Percentiles rank a stretch among this genome's conserved stretches.
phyloP scores from a whole-genome alignment of 1,284 basidiomycete species.

The Apiotrichum sp. region DNA sequence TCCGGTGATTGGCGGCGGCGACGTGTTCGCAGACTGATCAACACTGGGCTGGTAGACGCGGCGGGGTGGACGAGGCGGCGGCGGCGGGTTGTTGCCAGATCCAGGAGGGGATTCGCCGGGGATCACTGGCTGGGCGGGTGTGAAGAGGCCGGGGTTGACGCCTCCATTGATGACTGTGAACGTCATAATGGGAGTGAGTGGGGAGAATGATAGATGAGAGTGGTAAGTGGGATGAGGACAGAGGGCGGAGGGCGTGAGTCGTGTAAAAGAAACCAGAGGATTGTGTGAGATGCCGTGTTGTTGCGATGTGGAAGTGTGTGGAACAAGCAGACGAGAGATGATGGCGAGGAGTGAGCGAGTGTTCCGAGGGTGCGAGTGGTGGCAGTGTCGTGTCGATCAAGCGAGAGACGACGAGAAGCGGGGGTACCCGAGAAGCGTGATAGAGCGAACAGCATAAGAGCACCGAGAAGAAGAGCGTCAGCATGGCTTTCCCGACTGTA shows the following conservation, averaged over 20 bases:
- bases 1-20: constrained; percentile 15
- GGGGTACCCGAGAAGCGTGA: not conserved
- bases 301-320: no score
- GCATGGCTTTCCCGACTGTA: not conserved
- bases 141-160: constrained; percentile 20
- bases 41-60: constrained; percentile 24
- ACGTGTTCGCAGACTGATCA: constrained; percentile 5
- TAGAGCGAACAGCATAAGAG: not conserved
- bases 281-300: no score
- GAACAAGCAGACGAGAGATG: not conserved
- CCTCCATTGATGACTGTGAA: constrained; percentile 3
- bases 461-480: not conserved
- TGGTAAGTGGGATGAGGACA: not conserved
- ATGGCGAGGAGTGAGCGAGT: not conserved
- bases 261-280: not conserved
- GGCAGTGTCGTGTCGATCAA: not conserved
- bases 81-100: constrained; percentile 15
- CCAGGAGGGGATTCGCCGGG: constrained; percentile 1
- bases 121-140: constrained; percentile 2
- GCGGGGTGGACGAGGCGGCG: constrained; percentile 38
- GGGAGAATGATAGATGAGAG: not conserved
- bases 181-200: constrained; percentile 8
- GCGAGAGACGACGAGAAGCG: not conserved
- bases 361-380: no score
- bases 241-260: not conserved